phyloP scores from a whole-genome alignment of 768 basidiomycete species.

The Boletus eberwhitei region DNA sequence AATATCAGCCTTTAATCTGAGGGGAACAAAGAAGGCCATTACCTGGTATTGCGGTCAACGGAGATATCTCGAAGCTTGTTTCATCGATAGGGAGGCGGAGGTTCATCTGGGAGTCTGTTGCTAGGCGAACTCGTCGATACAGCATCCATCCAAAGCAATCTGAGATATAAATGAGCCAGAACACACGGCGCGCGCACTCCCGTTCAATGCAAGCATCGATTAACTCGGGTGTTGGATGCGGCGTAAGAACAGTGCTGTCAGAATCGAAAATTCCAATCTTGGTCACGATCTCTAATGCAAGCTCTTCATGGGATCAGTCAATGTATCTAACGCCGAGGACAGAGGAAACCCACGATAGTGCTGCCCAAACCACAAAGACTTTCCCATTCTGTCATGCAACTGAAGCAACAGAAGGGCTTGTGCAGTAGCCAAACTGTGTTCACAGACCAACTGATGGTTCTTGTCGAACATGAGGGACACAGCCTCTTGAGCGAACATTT shows the following conservation, averaged over 20 bases:
- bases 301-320: constrained; percentile 41
- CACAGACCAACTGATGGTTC: constrained; percentile 55
- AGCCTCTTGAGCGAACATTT: constrained; percentile 55
- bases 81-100: constrained; percentile 79
- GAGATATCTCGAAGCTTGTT: constrained; percentile 73
- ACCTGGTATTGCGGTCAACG: constrained; percentile 36
- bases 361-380: constrained; percentile 29
- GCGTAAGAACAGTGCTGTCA: constrained; percentile 58
- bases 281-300: constrained; percentile 62
- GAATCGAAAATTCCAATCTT: constrained; percentile 62
- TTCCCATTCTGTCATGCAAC: constrained; percentile 55
- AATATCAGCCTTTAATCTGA: constrained; percentile 6
- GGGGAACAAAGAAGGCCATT: neutral
- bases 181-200: constrained; percentile 77
- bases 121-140: constrained; percentile 34
- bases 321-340: neutral
- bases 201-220: constrained; percentile 64
- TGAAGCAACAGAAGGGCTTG: constrained; percentile 75
- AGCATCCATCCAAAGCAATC: constrained; percentile 44
- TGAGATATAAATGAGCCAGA: constrained; percentile 72
- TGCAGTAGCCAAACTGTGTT: constrained; percentile 65
- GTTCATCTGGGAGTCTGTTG: constrained; percentile 44
- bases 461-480: constrained; percentile 68
- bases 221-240: constrained; percentile 55
- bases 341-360: constrained; percentile 29